Base-by-base conservation (phyloP, 2,329 filamentous ascomycete species). In the Annulohypoxylon truncatum region DNA sequence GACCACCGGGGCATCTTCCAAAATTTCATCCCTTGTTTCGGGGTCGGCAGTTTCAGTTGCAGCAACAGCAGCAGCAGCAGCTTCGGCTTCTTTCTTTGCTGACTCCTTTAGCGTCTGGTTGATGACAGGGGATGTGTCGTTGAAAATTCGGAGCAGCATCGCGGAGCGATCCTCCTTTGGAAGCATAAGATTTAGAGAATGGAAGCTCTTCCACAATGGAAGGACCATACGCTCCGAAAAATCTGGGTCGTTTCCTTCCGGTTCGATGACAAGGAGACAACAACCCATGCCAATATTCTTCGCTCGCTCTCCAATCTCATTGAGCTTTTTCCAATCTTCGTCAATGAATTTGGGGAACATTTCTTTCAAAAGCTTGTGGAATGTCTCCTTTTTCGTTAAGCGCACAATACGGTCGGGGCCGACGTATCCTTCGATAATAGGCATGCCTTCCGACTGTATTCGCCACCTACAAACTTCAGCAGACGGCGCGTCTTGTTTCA, bases 81-180 rank as follows among this genome's bases (percentile, higher is more conserved):
- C 73, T 15, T 73, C 69, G 61, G 80, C 77, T 63, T 79, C 77
- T 72, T 81, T 76, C 38, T 79, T 78, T 55, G 83, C 77, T 33
- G 85, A 77, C 76, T 85, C 84, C 74, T 85, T 82, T 42, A 87
- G 79, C 13, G 82, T 84, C 71, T 87, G 87, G 77, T 96, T 96
- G 68, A 97, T 86, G 50, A 97, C 84, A 3, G 93, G 93, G 0
- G 92, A 91, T 26, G 91, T 91, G 73, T 98, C 95, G 77, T 97
- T 96, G 82, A 91, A 99, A 66, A 99, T 84, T 20, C 96, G 87
- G 69, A 98, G 84, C 72, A 98, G 82, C 93, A 98, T 96, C 0
- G 96, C 96, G 22, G 89, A 90, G 13, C 96, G 89, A 71, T 99
- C 96, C 78, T 99, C 96, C 83, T 99, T 99, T 52, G 96, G 95